Percentiles rank a stretch among this genome's conserved stretches.
phyloP scores from a whole-genome alignment of 1,284 basidiomycete genomes.

The Pseudozyma flocculosa region DNA sequence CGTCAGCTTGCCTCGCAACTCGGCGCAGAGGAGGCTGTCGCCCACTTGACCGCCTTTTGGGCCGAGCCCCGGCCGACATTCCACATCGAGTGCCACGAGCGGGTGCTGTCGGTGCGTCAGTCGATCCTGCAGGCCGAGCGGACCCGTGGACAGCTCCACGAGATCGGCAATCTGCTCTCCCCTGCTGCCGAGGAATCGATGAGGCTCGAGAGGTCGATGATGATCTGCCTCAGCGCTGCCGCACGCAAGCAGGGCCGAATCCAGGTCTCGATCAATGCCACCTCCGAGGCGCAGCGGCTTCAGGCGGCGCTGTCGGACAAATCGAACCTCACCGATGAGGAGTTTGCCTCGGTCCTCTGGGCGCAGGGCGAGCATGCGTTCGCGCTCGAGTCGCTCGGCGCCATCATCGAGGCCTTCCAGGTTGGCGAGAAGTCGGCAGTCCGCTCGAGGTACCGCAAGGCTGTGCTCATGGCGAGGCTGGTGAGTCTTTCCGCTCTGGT shows the following conservation, averaged over 20 bases:
- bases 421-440: conserved; percentile 4
- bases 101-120: conserved; percentile 76
- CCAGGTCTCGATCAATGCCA: conserved; percentile 83
- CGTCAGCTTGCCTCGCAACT: conserved; percentile 10
- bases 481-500: no score
- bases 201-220: conserved; percentile 70
- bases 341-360: conserved; percentile 90
- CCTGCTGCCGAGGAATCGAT: conserved; percentile 65
- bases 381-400: conserved; percentile 74
- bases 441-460: conserved; percentile 16
- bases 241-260: conserved; percentile 71
- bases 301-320: conserved; percentile 45
- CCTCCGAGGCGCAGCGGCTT: conserved; percentile 72
- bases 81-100: conserved; percentile 71
- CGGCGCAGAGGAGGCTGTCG: conserved; percentile 24
- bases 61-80: conserved; percentile 1
- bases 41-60: conserved; percentile 15
- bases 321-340: conserved; percentile 66
- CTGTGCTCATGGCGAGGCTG: conserved; percentile 60
- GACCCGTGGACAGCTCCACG: conserved; percentile 68
- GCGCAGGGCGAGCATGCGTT: conserved; percentile 77
- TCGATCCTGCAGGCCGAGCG: conserved; percentile 74
- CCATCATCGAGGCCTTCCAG: conserved; percentile 40
- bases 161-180: conserved; percentile 70
- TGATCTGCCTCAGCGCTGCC: conserved; percentile 72